Evolutionary conservation across 176 grass and related monocot species (phyloP).

Genomic region (Triticum timopheevii): DNA sequence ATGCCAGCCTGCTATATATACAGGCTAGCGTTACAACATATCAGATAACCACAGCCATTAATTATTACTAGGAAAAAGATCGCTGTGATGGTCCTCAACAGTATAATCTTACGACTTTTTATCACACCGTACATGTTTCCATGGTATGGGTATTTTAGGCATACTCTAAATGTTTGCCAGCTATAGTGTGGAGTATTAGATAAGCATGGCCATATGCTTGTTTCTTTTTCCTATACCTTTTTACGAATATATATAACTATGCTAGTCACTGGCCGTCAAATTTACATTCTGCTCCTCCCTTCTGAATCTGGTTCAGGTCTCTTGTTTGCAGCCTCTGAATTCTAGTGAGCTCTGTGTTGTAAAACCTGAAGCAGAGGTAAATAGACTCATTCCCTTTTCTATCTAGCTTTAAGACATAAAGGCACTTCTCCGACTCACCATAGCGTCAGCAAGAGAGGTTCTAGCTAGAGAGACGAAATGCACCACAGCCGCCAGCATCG

Average conservation of each 20-base stretch:
- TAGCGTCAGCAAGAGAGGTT: not conserved
- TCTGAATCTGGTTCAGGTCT: not conserved
- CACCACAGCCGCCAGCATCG: not conserved
- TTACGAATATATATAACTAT: not conserved
- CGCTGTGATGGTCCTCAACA: not conserved
- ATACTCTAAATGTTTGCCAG: not conserved
- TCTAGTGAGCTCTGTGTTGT: too few relatives aligned
- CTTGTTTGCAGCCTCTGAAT: not conserved
- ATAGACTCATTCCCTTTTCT: not conserved
- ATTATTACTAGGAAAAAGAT: not conserved
- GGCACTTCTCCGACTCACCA: not conserved
- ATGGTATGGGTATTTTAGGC: not conserved
- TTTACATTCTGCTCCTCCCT: not conserved
- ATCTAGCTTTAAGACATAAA: not conserved
- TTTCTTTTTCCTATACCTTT: not conserved
- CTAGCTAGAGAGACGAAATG: not conserved
- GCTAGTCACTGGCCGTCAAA: not conserved
- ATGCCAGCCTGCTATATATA: not conserved
- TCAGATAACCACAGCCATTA: not conserved
- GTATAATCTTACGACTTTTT: not conserved
- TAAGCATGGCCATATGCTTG: not conserved
- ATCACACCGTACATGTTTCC: not conserved
- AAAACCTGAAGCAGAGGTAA: not conserved
- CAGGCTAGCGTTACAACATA: not conserved
- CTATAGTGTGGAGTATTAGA: not conserved